Percentiles rank a stretch among this genome's conserved stretches.
phyloP scores from a whole-genome alignment of 176 grass and related monocot genomes.

The Zoysia pacifica region DNA sequence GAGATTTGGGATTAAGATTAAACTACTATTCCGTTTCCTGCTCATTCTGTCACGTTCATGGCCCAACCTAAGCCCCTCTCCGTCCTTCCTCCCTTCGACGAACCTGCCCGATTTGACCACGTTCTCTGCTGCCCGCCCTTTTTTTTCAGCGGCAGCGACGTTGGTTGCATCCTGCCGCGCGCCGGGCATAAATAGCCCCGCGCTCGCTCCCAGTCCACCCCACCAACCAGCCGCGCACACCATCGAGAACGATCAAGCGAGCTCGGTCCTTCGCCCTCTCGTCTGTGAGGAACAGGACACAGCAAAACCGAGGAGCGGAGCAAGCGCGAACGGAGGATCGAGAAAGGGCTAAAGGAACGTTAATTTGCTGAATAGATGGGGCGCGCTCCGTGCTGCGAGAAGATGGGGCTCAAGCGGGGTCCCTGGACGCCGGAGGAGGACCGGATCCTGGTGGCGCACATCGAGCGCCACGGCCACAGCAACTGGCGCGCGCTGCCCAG shows the following conservation, averaged over 20 bases:
- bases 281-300: not conserved
- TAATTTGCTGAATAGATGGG: constrained; percentile 34
- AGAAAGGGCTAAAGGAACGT: too few species aligned
- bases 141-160: not conserved
- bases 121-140: not conserved
- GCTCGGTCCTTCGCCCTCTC: too few species aligned
- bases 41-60: not conserved
- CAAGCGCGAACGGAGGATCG: not conserved
- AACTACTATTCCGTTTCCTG: not conserved
- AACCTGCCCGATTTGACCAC: constrained; percentile 43
- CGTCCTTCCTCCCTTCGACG: not conserved
- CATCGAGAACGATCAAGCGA: too few species aligned
- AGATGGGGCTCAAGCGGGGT: constrained; percentile 72
- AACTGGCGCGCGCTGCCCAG: constrained; percentile 88
- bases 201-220: not conserved
- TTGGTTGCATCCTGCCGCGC: not conserved
- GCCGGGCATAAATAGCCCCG: constrained; percentile 33
- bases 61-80: too few species aligned
- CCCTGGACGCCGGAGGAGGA: constrained; percentile 83
- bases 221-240: not conserved
- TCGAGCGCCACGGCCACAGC: constrained; percentile 72
- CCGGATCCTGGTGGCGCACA: constrained; percentile 55
- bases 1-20: too few species aligned
- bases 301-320: not conserved
- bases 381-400: constrained; percentile 79